These are phyloP conservation scores for Xylaria nigripes DNA, from an alignment of 495 filamentous ascomycete genomes.

Conservation along the genomic window DNA sequence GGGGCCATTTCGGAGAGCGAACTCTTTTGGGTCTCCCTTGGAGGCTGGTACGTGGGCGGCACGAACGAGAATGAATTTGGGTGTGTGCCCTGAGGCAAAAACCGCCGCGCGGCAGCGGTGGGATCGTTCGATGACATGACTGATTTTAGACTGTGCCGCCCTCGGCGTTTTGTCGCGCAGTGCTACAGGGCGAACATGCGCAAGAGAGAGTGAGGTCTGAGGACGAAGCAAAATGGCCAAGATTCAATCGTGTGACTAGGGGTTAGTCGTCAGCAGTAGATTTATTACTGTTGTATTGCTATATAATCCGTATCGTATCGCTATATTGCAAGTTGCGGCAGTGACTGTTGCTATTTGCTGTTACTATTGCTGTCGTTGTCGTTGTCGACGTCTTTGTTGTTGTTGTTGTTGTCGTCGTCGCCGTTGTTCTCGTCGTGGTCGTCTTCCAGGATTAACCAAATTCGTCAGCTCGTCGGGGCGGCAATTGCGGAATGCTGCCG, in stretches of 20 bases:
- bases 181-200: constrained; percentile 7
- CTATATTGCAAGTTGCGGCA: no score
- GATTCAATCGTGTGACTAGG: background rate
- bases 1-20: constrained; percentile 23
- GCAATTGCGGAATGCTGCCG: background rate
- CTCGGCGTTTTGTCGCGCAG: constrained; percentile 5
- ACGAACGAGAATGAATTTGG: constrained; percentile 55
- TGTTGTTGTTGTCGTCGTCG: background rate
- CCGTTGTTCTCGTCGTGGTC: background rate
- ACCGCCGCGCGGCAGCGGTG: constrained; percentile 37
- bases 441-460: background rate
- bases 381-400: background rate
- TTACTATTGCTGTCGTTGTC: background rate
- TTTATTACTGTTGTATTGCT: no score
- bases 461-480: background rate
- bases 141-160: constrained; percentile 6
- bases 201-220: background rate
- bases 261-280: background rate
- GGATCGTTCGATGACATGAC: constrained; percentile 50
- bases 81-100: constrained; percentile 49
- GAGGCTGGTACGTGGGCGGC: constrained; percentile 45
- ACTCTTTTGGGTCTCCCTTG: constrained; percentile 62
- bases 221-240: background rate
- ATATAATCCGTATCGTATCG: no score
- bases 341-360: background rate